Evolutionary conservation across 2,329 filamentous ascomycete species (phyloP).

Genomic region (Sporothrix brunneoviolacea): DNA sequence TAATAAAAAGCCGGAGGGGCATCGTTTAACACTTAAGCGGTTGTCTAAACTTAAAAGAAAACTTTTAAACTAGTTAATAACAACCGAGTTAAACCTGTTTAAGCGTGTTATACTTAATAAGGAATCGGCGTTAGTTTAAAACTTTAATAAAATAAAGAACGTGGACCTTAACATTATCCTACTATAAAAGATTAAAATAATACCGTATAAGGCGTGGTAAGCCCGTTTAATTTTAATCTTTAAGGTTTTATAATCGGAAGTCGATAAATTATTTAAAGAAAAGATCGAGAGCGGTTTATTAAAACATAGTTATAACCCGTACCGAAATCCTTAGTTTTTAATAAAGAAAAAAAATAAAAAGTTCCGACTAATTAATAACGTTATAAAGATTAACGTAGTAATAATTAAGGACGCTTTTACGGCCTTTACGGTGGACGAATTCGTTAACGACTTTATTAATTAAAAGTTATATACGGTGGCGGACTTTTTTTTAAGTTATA

Average conservation of each 20-base stretch:
- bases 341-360: neutral
- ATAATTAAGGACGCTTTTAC: neutral
- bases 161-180: neutral
- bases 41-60: neutral
- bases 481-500: neutral
- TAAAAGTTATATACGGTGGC: neutral
- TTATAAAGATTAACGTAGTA: constrained; percentile 1
- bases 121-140: neutral
- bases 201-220: neutral
- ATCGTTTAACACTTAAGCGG: too few relatives aligned
- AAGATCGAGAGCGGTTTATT: neutral
- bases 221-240: constrained; percentile 36
- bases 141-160: neutral
- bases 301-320: neutral
- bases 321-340: neutral
- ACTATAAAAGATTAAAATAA: neutral
- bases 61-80: neutral
- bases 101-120: neutral
- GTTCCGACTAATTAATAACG: constrained; percentile 2
- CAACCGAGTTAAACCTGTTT: neutral
- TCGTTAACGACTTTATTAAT: neutral
- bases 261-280: neutral
- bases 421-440: neutral
- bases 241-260: neutral
- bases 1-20: too few relatives aligned